Evolutionary conservation across 768 basidiomycete species (phyloP), one percentile per base, ranked within the genome.

Genomic region (Termitomyces sp.): DNA sequence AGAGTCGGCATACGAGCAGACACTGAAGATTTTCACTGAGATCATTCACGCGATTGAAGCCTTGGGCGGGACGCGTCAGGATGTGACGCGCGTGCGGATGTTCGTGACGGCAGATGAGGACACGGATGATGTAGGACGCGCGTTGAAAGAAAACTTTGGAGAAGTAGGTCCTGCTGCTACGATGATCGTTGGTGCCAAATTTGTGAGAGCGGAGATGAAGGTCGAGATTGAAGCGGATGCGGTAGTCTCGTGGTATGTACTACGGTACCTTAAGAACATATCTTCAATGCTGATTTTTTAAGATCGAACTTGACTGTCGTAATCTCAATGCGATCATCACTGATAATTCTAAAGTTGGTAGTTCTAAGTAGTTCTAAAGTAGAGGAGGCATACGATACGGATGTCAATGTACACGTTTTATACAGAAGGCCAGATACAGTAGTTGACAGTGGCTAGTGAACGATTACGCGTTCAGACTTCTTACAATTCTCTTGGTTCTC

Each of bases 191-290:
- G 81, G 81, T 10, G 70, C 73, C 12, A 65, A 67, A 45, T 81
- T 82, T 58, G 78, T 81, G 15, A 67, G 70, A 39, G 54, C 67
- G 6, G 74, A 75, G 12, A 82, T 84, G 81, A 77, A 70, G 62
- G 80, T 82, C 6, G 82, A 82, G 60, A 80, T 83, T 39, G 81
- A 83, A 66, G 80, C 78, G 16, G 81, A 83, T 63, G 81, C 80
- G 0, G 64, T 81, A 15, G 67, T 72, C 15, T 54, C 72, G 46
- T 71, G 60, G 41, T 58, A 53, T 49, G 46, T 33, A 12, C 5
- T 15, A 9, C 31, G 10, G 13, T 20, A 20, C 33, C 13, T 44
- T 16, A 36, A 10, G 0, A n/a, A 28, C 3, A 15, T 28, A 26
- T 3, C 10, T 55, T 37, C 33, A n/a, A 24, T 13, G 22, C 42